Evolutionary conservation across 2,329 filamentous ascomycete species (phyloP), one percentile per base, ranked within the genome.

Genomic region (Aspergillus vadensis): DNA sequence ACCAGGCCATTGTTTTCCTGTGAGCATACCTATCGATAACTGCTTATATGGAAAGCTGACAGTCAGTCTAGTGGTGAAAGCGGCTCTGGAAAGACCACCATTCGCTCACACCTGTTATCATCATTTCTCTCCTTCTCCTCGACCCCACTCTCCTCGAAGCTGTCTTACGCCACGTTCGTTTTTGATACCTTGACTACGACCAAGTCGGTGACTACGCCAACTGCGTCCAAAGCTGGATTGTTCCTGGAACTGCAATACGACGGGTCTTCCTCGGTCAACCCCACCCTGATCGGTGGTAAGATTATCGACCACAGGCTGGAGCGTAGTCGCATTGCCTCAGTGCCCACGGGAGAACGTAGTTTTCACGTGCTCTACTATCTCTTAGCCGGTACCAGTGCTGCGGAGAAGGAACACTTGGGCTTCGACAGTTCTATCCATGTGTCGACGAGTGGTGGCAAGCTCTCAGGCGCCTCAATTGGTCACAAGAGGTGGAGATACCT

Each of bases 211-310:
- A 98, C 94, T 1, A 98, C 94, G 0, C 93, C 93, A 1, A 97
- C 92, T 2, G 95, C 95, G 27, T 98, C 94, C 54, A 98, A 98
- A 77, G 90, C 95, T 10, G 95, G 95, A 64, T 84, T 99, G 15
- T 97, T 96, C 74, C 95, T 95, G 75, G 95, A 99, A 76, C 83
- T 99, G 44, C 95, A 99, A 77, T 99, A 99, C 74, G 94, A 99
- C 75, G 96, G 91, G 1, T 87, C 91, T 0, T 89, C 92, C 0
- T 90, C 89, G 0, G 88, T 91, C 25, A 92, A 90, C 70, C 95
- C 95, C 1, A 88, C 92, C 2, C 83, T 99, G 27, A 91, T 99
- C 65, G 95, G 95, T 78, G 94, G 92, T 68, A 98, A 99, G 78
- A 83, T 99, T 15, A 83, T 99, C 48, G 93, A 98, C 69, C 95